Percentiles rank a stretch among this genome's conserved stretches.
These are phyloP conservation scores for Volvariella volvacea DNA, from an alignment of 1,284 basidiomycete species.

Conservation along the genomic window DNA sequence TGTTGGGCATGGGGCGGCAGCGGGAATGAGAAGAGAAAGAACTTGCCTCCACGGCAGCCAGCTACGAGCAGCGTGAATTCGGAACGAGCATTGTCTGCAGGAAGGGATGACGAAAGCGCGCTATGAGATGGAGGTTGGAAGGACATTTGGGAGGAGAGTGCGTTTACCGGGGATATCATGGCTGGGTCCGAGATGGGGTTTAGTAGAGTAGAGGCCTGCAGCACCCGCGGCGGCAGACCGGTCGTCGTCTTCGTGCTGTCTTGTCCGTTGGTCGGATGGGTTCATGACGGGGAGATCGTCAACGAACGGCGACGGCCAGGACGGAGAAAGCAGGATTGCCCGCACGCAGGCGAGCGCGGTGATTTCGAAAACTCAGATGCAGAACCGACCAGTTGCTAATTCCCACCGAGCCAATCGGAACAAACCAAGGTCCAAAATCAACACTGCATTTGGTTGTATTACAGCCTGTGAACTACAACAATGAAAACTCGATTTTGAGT, in stretches of 20 bases:
- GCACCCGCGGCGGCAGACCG: constrained; percentile 17
- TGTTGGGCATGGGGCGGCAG: constrained; percentile 14
- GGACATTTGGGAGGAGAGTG: constrained; percentile 15
- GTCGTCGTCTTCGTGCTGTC: constrained; percentile 32
- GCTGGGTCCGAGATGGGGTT: constrained; percentile 14
- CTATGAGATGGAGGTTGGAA: constrained; percentile 14
- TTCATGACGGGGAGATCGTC: constrained; percentile 32
- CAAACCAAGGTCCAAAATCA: constrained; percentile 27
- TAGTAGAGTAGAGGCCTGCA: constrained; percentile 13
- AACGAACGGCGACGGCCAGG: constrained; percentile 29
- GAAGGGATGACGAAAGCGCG: constrained; percentile 11
- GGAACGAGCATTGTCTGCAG: constrained; percentile 24
- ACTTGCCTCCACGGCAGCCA: constrained; percentile 47
- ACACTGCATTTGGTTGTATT: no score
- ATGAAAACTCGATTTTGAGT: no score
- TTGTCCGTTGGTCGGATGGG: constrained; percentile 35
- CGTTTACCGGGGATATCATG: constrained; percentile 31
- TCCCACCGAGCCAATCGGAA: constrained; percentile 46
- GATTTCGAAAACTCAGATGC: constrained; percentile 36
- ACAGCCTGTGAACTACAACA: not conserved
- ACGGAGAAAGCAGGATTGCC: constrained; percentile 38
- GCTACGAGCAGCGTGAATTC: constrained; percentile 73
- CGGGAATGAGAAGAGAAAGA: constrained; percentile 8
- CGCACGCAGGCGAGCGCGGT: constrained; percentile 36
- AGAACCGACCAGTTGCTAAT: constrained; percentile 29